A percentile compares a stretch with the other conserved stretches of the same genome.
These are phyloP conservation scores for Drosera spatulata DNA, from an alignment of 179 eudicot genomes.

Conservation along the genomic window DNA sequence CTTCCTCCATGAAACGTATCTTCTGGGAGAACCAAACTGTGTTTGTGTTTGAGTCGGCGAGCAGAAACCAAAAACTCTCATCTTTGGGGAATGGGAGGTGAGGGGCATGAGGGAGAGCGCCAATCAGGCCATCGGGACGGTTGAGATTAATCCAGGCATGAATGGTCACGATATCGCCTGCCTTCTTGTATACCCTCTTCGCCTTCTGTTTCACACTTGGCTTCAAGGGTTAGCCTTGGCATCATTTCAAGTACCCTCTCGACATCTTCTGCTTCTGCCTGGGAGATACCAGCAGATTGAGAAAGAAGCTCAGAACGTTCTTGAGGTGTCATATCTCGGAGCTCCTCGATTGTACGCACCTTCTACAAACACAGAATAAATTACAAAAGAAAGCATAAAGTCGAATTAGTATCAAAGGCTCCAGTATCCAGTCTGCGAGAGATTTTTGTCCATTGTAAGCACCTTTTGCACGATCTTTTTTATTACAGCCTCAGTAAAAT, in stretches of 20 bases:
- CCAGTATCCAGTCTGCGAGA: too few relatives aligned
- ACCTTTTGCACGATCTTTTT: slow-evolving; percentile 57
- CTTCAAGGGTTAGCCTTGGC: slow-evolving; percentile 39
- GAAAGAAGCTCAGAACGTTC: slow-evolving; percentile 42
- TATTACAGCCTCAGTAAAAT: slow-evolving; percentile 42
- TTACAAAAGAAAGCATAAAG: neutral
- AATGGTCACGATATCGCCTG: slow-evolving; percentile 41
- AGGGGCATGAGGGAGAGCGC: slow-evolving; percentile 60
- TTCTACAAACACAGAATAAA: slow-evolving; percentile 18
- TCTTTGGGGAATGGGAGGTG: slow-evolving; percentile 52
- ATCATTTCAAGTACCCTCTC: slow-evolving; percentile 42
- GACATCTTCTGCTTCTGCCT: slow-evolving; percentile 36
- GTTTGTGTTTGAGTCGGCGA: slow-evolving; percentile 37
- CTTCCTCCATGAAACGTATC: slow-evolving; percentile 42
- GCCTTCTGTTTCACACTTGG: slow-evolving; percentile 53
- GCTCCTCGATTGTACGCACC: slow-evolving; percentile 43
- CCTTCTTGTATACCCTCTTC: slow-evolving; percentile 65
- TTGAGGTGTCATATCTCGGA: slow-evolving; percentile 29
- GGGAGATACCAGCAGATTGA: slow-evolving; percentile 33
- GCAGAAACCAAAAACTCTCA: slow-evolving; percentile 52
- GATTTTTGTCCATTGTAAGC: too few relatives aligned
- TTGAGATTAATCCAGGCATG: slow-evolving; percentile 48
- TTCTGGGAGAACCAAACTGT: slow-evolving; percentile 54
- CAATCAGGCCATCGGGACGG: slow-evolving; percentile 35
- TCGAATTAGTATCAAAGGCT: slow-evolving; percentile 1